phyloP scores from a whole-genome alignment of 2,329 filamentous ascomycete species.

The Monilinia fructigena region DNA sequence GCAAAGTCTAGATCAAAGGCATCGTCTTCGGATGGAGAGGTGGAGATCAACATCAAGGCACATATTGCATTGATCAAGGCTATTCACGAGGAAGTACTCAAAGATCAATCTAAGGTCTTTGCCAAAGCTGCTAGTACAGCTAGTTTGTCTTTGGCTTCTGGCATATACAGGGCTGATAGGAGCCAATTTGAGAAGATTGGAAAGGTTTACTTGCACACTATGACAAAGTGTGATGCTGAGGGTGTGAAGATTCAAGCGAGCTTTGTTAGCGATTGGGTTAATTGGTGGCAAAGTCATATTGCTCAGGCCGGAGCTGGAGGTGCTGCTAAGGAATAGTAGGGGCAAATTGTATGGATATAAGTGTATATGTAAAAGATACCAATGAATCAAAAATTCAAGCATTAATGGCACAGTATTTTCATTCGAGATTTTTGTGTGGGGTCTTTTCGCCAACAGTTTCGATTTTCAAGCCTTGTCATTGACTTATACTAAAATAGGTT shows the following conservation, averaged over 20 bases:
- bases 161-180: constrained; percentile 56
- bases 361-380: constrained; percentile 18
- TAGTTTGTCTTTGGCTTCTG: constrained; percentile 64
- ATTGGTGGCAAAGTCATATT: constrained; percentile 62
- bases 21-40: constrained; percentile 47
- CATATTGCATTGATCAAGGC: constrained; percentile 54
- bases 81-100: constrained; percentile 67
- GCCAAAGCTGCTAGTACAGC: constrained; percentile 72
- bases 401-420: too few species aligned
- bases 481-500: too few species aligned
- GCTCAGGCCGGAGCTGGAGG: constrained; percentile 20
- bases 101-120: constrained; percentile 66
- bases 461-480: too few species aligned
- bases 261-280: constrained; percentile 72
- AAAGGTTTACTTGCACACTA: constrained; percentile 62
- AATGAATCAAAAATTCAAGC: neutral
- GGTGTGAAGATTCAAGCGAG: constrained; percentile 59
- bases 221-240: constrained; percentile 58
- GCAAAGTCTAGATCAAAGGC: constrained; percentile 63
- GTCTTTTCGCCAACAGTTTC: too few species aligned
- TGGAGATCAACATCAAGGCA: constrained; percentile 45
- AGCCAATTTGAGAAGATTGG: constrained; percentile 55
- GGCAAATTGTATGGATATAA: neutral
- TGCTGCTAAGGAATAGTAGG: constrained; percentile 10
- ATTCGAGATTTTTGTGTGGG: too few species aligned